Base-by-base conservation (phyloP, 1,139 yeast species). In the Blastobotrys serpentis region DNA sequence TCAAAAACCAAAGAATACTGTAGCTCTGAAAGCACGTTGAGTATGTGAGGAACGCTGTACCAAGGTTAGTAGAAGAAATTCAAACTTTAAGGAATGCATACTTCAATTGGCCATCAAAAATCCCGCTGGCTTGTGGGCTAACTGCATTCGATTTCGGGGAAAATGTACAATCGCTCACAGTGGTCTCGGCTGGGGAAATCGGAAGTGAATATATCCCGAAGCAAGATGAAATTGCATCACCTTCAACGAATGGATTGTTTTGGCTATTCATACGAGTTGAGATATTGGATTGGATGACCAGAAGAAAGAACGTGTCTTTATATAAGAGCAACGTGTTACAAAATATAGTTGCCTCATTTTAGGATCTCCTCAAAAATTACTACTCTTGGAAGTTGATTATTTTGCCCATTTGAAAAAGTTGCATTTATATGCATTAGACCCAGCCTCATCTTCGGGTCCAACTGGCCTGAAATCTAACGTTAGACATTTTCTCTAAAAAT, bases 321-420 rank as follows among this genome's bases (percentile, higher is more conserved):
- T n/a, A n/a, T n/a, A n/a, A n/a, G n/a, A n/a, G n/a, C n/a, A n/a
- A n/a, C n/a, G n/a, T 23, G 26, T 10, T 10, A 23, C 26, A 23
- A 23, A 23, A 23, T 23, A 23, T 23, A 23, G 26, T n/a, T n/a
- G n/a, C n/a, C n/a, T n/a, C n/a, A n/a, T n/a, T n/a, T n/a, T n/a
- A n/a, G n/a, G n/a, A 23, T 23, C 5, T 5, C 26, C 26, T 23
- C 26, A 23, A 23, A 5, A 23, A 23, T 23, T 23, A 23, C 26
- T 10, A 5, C 5, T 23, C 10, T 23, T 10, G 26, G 26, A 23
- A 23, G n/a, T 10, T 23, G 26, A 11, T 13, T 30, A 30, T 13
- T 30, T 30, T 5, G 51, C 52, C 72, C 73, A 69, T 43, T 67
- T 59, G 50, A 70, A 69, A 50, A 46, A 70, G 29, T 62, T 57